Evolutionary conservation across 495 filamentous ascomycete genomes (phyloP).

Genomic region (Echria macrotheca): DNA sequence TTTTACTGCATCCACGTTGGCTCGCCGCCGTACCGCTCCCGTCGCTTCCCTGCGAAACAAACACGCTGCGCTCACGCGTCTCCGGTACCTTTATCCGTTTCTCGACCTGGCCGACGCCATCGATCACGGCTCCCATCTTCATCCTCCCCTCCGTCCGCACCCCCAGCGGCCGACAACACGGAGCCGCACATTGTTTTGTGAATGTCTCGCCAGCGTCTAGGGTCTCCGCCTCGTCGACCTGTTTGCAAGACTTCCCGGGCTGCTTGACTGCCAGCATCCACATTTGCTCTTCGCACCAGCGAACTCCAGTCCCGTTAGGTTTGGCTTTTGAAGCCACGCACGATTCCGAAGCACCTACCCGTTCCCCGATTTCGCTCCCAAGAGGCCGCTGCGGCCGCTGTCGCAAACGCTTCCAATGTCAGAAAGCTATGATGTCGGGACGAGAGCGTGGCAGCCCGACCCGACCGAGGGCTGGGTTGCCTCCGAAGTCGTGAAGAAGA

Average conservation of each 20-base stretch:
- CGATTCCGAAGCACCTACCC: too few relatives aligned
- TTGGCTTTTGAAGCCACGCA: conserved; percentile 25
- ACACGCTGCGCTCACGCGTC: conserved; percentile 16
- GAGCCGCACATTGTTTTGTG: conserved; percentile 7
- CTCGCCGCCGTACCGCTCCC: conserved; percentile 6
- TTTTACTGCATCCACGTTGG: conserved; percentile 12
- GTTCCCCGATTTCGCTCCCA: conserved; percentile 5
- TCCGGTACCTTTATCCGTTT: conserved; percentile 3
- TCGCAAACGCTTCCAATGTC: conserved; percentile 59
- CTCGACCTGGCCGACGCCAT: conserved; percentile 7
- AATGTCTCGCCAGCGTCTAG: conserved; percentile 15
- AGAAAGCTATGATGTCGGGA: conserved; percentile 95
- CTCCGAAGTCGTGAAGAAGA: conserved; percentile 88
- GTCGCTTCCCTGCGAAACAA: conserved; percentile 8
- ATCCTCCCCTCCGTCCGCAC: neutral
- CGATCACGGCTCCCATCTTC: too few relatives aligned
- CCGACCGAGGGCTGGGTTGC: conserved; percentile 92
- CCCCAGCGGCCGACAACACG: neutral
- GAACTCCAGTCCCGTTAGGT: too few relatives aligned
- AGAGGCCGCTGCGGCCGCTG: conserved; percentile 6
- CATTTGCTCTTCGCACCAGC: conserved; percentile 10
- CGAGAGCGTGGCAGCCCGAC: conserved; percentile 97
- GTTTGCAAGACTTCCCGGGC: conserved; percentile 3
- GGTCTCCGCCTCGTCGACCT: conserved; percentile 12
- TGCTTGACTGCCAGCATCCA: conserved; percentile 8